Conservation (phyloP, 2,329 filamentous ascomycete species). For the Grosmannia penicillata region DNA sequence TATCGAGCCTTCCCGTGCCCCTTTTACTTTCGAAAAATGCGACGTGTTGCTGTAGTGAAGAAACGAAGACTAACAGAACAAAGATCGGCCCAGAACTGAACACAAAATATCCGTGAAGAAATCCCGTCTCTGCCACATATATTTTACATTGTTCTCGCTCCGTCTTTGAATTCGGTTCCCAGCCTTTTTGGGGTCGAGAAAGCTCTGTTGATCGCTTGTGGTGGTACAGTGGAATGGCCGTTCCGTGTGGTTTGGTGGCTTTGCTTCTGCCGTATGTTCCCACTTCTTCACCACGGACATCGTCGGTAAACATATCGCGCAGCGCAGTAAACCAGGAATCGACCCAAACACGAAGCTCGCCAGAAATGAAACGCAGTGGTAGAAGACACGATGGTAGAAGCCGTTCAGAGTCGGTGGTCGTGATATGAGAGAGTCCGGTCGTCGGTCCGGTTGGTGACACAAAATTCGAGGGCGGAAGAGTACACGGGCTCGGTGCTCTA, state of each 20-base stretch:
- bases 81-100: not conserved
- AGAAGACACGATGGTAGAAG: not conserved
- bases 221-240: not conserved
- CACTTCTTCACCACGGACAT: too few relatives aligned
- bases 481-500: too few relatives aligned
- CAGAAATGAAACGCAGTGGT: not conserved
- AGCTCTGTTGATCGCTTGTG: not conserved
- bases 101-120: conserved; percentile 1
- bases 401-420: conserved; percentile 1
- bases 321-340: not conserved
- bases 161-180: not conserved
- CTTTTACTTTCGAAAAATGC: conserved; percentile 3
- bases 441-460: too few relatives aligned
- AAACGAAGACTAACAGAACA: conserved; percentile 10
- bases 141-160: not conserved
- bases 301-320: not conserved
- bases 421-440: not conserved
- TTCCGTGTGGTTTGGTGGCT: not conserved
- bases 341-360: not conserved
- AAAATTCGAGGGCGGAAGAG: too few relatives aligned
- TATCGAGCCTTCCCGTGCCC: conserved; percentile 8
- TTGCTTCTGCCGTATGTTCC: not conserved
- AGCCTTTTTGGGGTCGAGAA: not conserved
- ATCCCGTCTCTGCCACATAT: conserved; percentile 1
- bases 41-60: conserved; percentile 9